A percentile compares a stretch with the other conserved stretches of the same genome.
Conservation (phyloP, 179 eudicot species). For the Spergularia azorica region DNA sequence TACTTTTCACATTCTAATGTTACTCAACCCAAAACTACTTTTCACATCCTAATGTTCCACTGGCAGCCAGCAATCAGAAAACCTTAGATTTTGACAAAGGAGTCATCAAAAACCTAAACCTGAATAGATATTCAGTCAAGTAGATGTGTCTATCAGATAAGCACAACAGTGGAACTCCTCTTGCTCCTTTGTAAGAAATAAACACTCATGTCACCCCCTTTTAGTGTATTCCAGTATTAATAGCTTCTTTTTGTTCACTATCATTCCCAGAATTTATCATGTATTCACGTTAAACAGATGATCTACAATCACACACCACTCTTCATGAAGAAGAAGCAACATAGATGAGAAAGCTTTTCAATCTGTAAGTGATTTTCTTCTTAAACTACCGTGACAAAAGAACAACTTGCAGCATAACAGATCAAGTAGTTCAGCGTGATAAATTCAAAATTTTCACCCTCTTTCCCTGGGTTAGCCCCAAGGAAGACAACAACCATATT, state of each 20-base stretch:
- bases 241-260: neutral
- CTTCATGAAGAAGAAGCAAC: neutral
- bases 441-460: neutral
- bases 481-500: neutral
- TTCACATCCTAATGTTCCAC: neutral
- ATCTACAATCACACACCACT: too few relatives aligned
- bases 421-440: neutral
- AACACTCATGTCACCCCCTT: too few relatives aligned
- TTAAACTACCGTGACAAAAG: neutral
- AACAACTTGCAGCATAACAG: neutral
- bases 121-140: neutral
- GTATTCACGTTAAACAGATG: neutral
- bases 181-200: too few relatives aligned
- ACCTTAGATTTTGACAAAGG: neutral
- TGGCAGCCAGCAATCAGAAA: neutral
- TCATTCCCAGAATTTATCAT: neutral
- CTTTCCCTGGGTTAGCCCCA: neutral
- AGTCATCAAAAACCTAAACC: neutral
- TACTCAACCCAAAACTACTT: too few relatives aligned
- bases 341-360: neutral
- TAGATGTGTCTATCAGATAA: neutral
- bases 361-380: neutral
- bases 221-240: too few relatives aligned
- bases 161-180: neutral
- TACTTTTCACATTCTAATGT: too few relatives aligned